Base-by-base conservation (phyloP, 1,139 yeast species). In the Kazachstania sp. region DNA sequence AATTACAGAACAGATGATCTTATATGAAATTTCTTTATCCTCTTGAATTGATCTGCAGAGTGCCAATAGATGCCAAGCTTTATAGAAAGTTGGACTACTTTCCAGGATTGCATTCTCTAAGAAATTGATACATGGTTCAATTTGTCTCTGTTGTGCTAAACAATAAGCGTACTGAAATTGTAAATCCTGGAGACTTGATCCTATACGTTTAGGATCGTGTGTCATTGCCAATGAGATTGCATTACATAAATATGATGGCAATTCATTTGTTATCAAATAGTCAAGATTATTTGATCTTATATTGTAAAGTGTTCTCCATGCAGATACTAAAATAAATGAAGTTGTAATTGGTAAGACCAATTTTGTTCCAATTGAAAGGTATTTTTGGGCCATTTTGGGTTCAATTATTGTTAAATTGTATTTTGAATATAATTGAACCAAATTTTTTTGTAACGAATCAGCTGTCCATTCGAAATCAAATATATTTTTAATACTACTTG, bases 31-130 rank as follows among this genome's bases (percentile, higher is more conserved):
- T 34, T 68, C 71, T 39, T 68, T 71, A 49, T 78, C 76, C 44
- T 78, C 79, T 40, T 71, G 71, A 1, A 78, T 71, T 0, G 83
- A 74, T 43, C 77, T 69, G 29, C 79, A 64, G 47, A 79, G 66
- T 0, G 77, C 72, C 31, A 78, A 63, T 44, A 79, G 57, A 54
- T 79, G 79, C 73, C 82, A 72, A 37, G 75, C 70, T 49, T 71
- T 70, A 46, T 74, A 62, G 53, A 71, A 70, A 13, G 66, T 65
- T 1, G 75, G 72, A 39, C 72, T 66, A 12, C 63, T 53, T 11
- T 60, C 60, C 32, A 78, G 59, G 1, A 69, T 48, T 2, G 55
- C 58, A 4, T 56, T 44, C 49, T 70, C 73, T 41, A 69, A 44
- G 20, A 67, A 73, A 35, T 59, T 59, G 37, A 68, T 61, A 1